phyloP scores from a whole-genome alignment of 2,329 filamentous ascomycete species.

The Ophiocordyceps sinensis region DNA sequence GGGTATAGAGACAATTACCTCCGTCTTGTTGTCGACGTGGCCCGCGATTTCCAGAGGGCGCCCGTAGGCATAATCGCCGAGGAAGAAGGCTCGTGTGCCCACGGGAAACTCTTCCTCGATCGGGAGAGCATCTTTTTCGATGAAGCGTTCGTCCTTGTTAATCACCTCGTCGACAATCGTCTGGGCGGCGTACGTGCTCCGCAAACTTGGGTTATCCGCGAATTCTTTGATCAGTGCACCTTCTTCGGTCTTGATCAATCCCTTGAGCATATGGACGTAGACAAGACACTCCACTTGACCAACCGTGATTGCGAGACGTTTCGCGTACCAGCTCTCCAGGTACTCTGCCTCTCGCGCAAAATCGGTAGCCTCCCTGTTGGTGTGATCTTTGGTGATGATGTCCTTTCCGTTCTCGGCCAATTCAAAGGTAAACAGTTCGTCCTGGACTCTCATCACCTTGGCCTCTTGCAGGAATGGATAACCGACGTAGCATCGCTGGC shows the following conservation, averaged over 20 bases:
- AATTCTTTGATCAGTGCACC: constrained; percentile 91
- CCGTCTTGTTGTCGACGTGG: constrained; percentile 60
- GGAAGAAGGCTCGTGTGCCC: constrained; percentile 74
- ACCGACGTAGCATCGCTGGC: constrained; percentile 75
- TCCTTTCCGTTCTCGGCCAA: constrained; percentile 51
- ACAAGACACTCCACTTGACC: constrained; percentile 79
- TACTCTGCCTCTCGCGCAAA: constrained; percentile 73
- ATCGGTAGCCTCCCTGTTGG: constrained; percentile 60
- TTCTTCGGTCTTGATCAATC: constrained; percentile 77
- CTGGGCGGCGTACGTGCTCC: constrained; percentile 84
- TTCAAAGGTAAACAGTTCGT: constrained; percentile 84
- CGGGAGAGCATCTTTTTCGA: constrained; percentile 76
- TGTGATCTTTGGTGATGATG: constrained; percentile 56
- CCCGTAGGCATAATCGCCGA: constrained; percentile 87
- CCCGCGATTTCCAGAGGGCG: constrained; percentile 71
- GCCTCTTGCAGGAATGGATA: constrained; percentile 95
- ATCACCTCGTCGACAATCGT: constrained; percentile 79
- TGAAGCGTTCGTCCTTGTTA: constrained; percentile 84
- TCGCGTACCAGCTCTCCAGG: constrained; percentile 80
- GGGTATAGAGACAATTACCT: constrained; percentile 61
- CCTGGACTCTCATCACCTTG: constrained; percentile 75
- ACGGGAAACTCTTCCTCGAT: constrained; percentile 85
- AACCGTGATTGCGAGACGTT: constrained; percentile 75
- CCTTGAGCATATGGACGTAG: constrained; percentile 87
- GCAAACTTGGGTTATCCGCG: constrained; percentile 67